Percentiles rank a stretch among this genome's conserved stretches.
Conservation (phyloP, 257 asterid species). For the Capsicum rhomboideum region DNA sequence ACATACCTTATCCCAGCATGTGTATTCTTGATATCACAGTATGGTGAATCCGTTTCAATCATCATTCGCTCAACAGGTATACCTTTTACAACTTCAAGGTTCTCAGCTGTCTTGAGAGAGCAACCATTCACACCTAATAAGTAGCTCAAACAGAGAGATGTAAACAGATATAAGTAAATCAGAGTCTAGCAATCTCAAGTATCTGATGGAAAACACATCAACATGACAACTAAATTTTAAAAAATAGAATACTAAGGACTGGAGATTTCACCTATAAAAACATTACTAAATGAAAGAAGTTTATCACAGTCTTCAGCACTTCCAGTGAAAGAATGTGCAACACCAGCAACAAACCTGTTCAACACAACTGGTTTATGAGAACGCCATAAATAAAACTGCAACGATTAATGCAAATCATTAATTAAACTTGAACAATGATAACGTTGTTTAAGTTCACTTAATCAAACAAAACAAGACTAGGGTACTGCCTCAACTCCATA, state of each 20-base stretch:
- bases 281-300: constrained; percentile 59
- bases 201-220: not conserved
- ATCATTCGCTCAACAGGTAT: constrained; percentile 74
- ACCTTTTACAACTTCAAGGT: constrained; percentile 80
- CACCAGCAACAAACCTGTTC: constrained; percentile 74
- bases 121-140: constrained; percentile 77
- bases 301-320: constrained; percentile 77
- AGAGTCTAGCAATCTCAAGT: not conserved
- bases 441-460: not conserved
- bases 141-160: not conserved
- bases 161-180: not conserved
- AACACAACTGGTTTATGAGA: not conserved
- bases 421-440: not conserved
- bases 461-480: not conserved
- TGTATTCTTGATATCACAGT: constrained; percentile 86
- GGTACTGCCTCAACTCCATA: not conserved
- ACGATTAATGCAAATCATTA: not conserved
- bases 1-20: constrained; percentile 72
- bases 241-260: not conserved
- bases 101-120: constrained; percentile 72
- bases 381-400: not conserved
- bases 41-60: constrained; percentile 97
- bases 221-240: constrained; percentile 4
- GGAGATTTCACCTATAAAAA: constrained; percentile 55
- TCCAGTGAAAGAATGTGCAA: constrained; percentile 92